phyloP scores from a whole-genome alignment of 2,329 filamentous ascomycete species.

The Diaporthe australafricana region DNA sequence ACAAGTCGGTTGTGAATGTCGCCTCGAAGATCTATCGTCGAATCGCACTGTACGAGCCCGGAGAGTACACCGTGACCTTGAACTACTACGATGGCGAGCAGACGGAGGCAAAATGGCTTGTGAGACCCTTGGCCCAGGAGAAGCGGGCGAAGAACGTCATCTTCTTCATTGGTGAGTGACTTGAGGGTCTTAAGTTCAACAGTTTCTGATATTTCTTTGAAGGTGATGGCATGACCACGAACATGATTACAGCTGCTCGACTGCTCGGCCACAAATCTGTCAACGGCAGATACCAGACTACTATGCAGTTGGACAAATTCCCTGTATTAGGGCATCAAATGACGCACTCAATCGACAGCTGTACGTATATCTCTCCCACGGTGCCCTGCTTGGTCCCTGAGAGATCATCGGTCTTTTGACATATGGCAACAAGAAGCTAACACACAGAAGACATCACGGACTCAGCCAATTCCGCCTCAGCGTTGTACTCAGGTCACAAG shows the following conservation, averaged over 20 bases:
- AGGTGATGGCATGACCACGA: constrained; percentile 75
- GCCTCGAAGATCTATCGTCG: constrained; percentile 82
- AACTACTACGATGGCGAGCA: constrained; percentile 79
- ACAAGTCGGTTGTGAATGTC: constrained; percentile 81
- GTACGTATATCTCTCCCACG: not conserved
- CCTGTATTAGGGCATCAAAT: constrained; percentile 90
- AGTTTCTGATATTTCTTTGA: constrained; percentile 20
- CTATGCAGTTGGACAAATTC: constrained; percentile 84
- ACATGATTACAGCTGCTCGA: constrained; percentile 84
- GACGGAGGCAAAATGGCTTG: constrained; percentile 81
- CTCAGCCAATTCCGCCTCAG: constrained; percentile 85
- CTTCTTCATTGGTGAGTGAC: constrained; percentile 79
- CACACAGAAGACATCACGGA: constrained; percentile 80
- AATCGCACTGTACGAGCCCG: constrained; percentile 81
- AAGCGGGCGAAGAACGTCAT: constrained; percentile 88
- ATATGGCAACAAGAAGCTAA: not conserved
- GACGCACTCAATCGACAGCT: constrained; percentile 44
- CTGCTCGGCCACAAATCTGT: constrained; percentile 84
- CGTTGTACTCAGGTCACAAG: constrained; percentile 87
- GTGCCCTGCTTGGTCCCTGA: not conserved
- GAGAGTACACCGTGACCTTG: constrained; percentile 81
- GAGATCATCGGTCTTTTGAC: not conserved
- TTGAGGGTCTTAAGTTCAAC: not conserved
- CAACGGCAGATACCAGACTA: constrained; percentile 85
- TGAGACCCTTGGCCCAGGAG: constrained; percentile 75